Conservation (phyloP, 2,329 filamentous ascomycete species). For the Fusarium sp. region DNA sequence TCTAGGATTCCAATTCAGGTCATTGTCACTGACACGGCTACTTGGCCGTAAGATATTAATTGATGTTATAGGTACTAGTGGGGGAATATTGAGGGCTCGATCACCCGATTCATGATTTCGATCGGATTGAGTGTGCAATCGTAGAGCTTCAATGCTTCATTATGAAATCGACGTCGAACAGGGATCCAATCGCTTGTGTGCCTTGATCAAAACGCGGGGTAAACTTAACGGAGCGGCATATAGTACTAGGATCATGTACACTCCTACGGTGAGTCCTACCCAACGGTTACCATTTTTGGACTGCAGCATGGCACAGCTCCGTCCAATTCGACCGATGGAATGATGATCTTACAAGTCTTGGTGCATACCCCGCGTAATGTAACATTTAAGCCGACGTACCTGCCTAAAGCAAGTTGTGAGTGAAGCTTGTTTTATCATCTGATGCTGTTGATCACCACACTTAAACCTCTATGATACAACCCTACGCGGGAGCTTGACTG, state of each 20-base stretch:
- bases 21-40: no score
- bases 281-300: background rate
- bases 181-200: no score
- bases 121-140: no score
- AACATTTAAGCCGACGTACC: background rate
- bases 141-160: no score
- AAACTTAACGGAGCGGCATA: background rate
- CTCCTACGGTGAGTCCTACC: background rate
- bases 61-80: no score
- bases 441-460: background rate
- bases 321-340: background rate
- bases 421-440: background rate
- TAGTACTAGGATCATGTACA: background rate
- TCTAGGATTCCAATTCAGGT: no score
- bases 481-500: no score
- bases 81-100: no score
- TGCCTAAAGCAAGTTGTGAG: background rate
- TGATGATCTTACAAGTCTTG: fast-evolving
- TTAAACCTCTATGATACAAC: no score
- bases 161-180: no score
- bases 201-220: background rate
- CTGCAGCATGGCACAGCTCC: background rate
- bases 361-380: background rate
- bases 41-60: fast-evolving
- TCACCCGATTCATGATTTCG: no score